Evolutionary conservation across 352 stramenopile genomes (phyloP), one percentile per base, ranked within the genome.

Genomic region (Phytopythium delawarense): DNA sequence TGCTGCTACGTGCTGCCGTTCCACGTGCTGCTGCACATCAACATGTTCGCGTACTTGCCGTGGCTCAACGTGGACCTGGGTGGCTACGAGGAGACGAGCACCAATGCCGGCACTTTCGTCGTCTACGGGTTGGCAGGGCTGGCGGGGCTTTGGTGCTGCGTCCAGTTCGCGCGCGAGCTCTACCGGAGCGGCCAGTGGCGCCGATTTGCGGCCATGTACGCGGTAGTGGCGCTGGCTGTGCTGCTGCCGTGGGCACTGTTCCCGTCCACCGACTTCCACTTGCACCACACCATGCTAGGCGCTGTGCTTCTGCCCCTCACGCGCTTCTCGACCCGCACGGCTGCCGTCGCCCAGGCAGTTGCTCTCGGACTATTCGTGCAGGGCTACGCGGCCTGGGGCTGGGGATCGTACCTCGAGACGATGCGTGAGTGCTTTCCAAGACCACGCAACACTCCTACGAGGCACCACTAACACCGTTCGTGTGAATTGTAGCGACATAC

Each of bases 271-370:
- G 56, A 73, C 23, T 87, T 91, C 16, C 85, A 94, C 54, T 40
- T 92, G 15, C 85, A 92, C 59, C 85, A 94, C 62, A 78, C 84
- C 0, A 90, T 91, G 79, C 54, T 92, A 11, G 81, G 79, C 2
- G 73, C 79, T 2, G 59, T 85, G 21, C 45, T 92, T 11, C 61
- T 94, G 18, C 83, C 85, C n/a, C 59, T 92, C 40, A 94, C 85
- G n/a, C 71, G 72, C 4, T 89, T 89, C 56, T 62, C 83, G 16
- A 87, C 75, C 25, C 77, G 64, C 18, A 53, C 78, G n/a, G 81
- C 85, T 16, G 80, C 78, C 0, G 65, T 75, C 16, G 70, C 77
- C 13, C 85, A 94, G 69, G 74, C 79, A 0, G 62, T 67, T 7
- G 66, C 70, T 21, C 66, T 94, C 2, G 85, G 83, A 0, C 68